Evolutionary conservation across 2,329 filamentous ascomycete genomes (phyloP).

Genomic region (Claviceps capensis): DNA sequence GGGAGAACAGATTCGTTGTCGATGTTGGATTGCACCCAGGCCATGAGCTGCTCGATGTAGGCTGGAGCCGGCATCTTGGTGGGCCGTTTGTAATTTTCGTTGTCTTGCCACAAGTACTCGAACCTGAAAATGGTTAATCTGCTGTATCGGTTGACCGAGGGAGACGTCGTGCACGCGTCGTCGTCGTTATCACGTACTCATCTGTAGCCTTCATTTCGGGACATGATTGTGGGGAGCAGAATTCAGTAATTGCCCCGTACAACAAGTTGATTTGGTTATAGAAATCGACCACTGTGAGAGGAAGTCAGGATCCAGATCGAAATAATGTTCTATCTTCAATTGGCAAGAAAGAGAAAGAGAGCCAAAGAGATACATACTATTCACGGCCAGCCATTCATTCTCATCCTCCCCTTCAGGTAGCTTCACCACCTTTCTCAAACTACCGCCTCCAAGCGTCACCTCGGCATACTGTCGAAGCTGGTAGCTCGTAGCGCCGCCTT

Average conservation of each 20-base stretch:
- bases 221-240: slow-evolving; percentile 93
- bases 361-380: slow-evolving; percentile 48
- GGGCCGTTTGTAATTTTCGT: slow-evolving; percentile 81
- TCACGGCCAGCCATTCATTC: slow-evolving; percentile 97
- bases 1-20: slow-evolving; percentile 93
- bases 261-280: slow-evolving; percentile 99
- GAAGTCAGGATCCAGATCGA: background rate
- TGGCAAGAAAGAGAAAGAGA: background rate
- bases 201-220: slow-evolving; percentile 99
- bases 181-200: slow-evolving; percentile 46
- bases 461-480: slow-evolving; percentile 97
- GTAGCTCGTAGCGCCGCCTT: slow-evolving; percentile 76
- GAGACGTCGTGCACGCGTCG: background rate
- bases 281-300: slow-evolving; percentile 77
- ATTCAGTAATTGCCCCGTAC: slow-evolving; percentile 97
- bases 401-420: slow-evolving; percentile 93
- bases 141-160: background rate
- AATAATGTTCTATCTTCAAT: background rate
- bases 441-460: slow-evolving; percentile 87
- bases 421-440: slow-evolving; percentile 90
- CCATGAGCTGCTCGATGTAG: slow-evolving; percentile 96
- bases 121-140: slow-evolving; percentile 42
- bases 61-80: slow-evolving; percentile 97
- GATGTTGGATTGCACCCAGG: slow-evolving; percentile 88
- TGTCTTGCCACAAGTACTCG: slow-evolving; percentile 98